Evolutionary conservation across 306 rosid genomes (phyloP).

Genomic region (Vigna reflexopilosa): DNA sequence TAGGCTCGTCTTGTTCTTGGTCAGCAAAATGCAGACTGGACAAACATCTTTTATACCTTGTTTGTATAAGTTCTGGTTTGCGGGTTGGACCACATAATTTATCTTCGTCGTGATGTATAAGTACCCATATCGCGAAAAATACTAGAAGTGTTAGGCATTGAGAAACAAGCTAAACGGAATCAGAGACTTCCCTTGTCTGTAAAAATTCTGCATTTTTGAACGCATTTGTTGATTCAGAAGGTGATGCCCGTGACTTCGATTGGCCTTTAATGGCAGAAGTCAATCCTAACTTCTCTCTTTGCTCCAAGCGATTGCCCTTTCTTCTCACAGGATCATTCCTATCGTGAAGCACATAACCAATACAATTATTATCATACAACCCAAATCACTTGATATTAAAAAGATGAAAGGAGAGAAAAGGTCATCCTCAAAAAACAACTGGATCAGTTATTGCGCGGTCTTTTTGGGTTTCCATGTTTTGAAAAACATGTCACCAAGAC

Average conservation of each 20-base stretch:
- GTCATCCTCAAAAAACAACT: slow-evolving; percentile 61
- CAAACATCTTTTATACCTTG: no score
- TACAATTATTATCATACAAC: neutral
- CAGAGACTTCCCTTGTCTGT: no score
- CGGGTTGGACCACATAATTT: no score
- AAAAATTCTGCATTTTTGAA: neutral
- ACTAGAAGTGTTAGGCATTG: no score
- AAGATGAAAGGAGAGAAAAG: slow-evolving; percentile 17
- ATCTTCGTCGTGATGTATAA: no score
- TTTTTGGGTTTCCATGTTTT: no score
- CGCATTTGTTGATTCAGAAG: slow-evolving; percentile 61
- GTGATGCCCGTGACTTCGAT: slow-evolving; percentile 53
- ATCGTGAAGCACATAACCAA: slow-evolving; percentile 40
- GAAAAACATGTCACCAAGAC: no score
- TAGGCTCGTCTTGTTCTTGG: no score
- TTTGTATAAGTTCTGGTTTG: no score
- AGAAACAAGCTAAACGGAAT: no score
- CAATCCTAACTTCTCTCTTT: slow-evolving; percentile 86
- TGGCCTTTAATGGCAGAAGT: slow-evolving; percentile 58
- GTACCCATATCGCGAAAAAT: no score
- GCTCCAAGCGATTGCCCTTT: slow-evolving; percentile 69
- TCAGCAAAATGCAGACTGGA: no score
- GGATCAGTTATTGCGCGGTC: slow-evolving; percentile 68
- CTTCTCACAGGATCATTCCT: slow-evolving; percentile 59
- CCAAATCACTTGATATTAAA: slow-evolving; percentile 2